Percentiles rank a stretch among this genome's conserved stretches.
Evolutionary conservation across 2,329 filamentous ascomycete species (phyloP).

Genomic region (Blumeria hordei): DNA sequence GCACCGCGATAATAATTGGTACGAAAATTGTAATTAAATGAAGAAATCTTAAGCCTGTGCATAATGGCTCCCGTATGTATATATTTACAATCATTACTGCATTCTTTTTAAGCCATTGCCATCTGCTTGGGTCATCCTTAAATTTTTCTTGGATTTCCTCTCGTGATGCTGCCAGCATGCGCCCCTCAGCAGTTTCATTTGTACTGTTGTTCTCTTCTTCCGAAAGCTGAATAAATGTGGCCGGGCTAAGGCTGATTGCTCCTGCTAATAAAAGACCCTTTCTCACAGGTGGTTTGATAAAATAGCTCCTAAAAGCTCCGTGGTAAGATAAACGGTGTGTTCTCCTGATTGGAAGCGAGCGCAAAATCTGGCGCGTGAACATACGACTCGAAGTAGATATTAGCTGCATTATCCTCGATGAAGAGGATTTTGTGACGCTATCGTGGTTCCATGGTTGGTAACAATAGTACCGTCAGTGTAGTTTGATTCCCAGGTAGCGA

Average conservation of each 20-base stretch:
- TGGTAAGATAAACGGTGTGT: no score
- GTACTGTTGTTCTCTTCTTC: conserved; percentile 29
- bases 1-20: conserved; percentile 61
- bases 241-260: conserved; percentile 22
- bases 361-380: no score
- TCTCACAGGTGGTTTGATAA: conserved; percentile 4
- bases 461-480: no score
- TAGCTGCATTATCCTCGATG: no score
- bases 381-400: no score
- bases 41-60: conserved; percentile 67
- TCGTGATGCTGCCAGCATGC: conserved; percentile 67
- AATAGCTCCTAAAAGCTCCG: no score
- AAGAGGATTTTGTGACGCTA: no score
- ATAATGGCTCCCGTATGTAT: conserved; percentile 64
- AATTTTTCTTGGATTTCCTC: conserved; percentile 52
- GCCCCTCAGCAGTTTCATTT: conserved; percentile 49
- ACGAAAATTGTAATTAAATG: conserved; percentile 76
- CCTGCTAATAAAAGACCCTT: conserved; percentile 8
- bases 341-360: no score
- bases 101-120: conserved; percentile 31
- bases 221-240: conserved; percentile 31
- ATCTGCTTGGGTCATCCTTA: conserved; percentile 32
- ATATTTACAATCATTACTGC: conserved; percentile 43
- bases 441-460: no score
- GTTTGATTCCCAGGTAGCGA: no score